phyloP scores from a whole-genome alignment of 345 rosid species.

The Gossypium anomalum region DNA sequence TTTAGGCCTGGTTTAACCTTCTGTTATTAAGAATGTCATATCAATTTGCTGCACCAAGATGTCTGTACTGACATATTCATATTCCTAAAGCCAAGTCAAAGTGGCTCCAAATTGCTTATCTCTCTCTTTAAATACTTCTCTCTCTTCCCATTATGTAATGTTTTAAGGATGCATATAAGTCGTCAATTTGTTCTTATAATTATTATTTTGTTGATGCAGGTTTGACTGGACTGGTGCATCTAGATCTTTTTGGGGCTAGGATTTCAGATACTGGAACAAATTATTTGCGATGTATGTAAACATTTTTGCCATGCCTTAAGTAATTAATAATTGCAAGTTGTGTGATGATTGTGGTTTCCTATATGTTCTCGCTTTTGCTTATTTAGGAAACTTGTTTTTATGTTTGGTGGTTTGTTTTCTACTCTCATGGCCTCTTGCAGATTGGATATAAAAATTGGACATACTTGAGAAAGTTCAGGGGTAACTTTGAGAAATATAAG shows the following conservation, averaged over 20 bases:
- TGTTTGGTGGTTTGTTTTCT: neutral
- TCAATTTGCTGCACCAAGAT: neutral
- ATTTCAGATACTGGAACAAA: slow-evolving; percentile 66
- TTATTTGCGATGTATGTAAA: slow-evolving; percentile 36
- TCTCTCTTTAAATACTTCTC: neutral
- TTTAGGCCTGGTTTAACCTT: neutral
- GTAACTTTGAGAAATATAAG: neutral
- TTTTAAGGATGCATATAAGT: neutral
- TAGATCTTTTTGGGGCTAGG: slow-evolving; percentile 77
- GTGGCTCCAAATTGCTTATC: neutral
- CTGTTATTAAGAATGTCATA: neutral
- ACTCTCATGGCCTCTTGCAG: neutral
- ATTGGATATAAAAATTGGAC: neutral
- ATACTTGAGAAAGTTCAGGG: neutral
- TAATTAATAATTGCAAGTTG: neutral
- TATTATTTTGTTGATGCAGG: slow-evolving; percentile 28
- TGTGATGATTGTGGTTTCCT: neutral
- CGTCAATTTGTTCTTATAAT: neutral
- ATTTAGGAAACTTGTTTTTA: neutral
- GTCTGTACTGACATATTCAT: neutral
- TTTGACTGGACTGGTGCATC: slow-evolving; percentile 50
- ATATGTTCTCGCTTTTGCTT: neutral
- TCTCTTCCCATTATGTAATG: neutral
- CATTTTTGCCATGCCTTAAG: neutral
- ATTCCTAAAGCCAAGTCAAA: neutral